These are phyloP conservation scores for Colletotrichum tanaceti DNA, from an alignment of 2,329 filamentous ascomycete genomes.

Conservation along the genomic window DNA sequence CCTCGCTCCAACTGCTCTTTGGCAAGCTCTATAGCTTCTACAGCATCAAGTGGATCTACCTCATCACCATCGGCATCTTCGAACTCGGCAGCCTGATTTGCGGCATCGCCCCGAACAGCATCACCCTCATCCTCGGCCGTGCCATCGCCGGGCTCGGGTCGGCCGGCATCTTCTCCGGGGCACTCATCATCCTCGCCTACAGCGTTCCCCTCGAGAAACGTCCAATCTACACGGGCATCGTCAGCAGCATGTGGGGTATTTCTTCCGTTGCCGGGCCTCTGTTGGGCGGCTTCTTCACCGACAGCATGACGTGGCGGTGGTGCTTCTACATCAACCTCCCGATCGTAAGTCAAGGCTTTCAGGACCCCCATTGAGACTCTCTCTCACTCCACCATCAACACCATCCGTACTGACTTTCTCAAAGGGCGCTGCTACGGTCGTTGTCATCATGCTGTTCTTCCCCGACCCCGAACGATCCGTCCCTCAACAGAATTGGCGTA, in stretches of 20 bases:
- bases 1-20: constrained; percentile 54
- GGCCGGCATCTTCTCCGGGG: constrained; percentile 60
- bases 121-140: constrained; percentile 51
- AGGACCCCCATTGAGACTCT: too few relatives aligned
- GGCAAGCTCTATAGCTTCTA: constrained; percentile 60
- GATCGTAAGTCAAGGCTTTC: constrained; percentile 45
- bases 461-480: constrained; percentile 36
- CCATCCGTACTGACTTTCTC: constrained; percentile 22
- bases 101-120: constrained; percentile 48
- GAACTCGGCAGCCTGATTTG: constrained; percentile 59
- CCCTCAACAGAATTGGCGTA: constrained; percentile 8
- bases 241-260: constrained; percentile 60
- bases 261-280: constrained; percentile 53
- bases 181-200: constrained; percentile 55
- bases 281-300: constrained; percentile 52
- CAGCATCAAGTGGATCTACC: constrained; percentile 56
- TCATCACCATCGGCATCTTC: constrained; percentile 54
- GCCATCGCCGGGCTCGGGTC: constrained; percentile 54
- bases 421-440: constrained; percentile 49
- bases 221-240: constrained; percentile 53
- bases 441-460: constrained; percentile 48
- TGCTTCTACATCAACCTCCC: constrained; percentile 57
- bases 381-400: not conserved
- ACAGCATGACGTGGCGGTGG: constrained; percentile 54
- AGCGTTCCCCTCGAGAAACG: constrained; percentile 50